Percentiles rank a stretch among this genome's conserved stretches.
phyloP scores from a whole-genome alignment of 2,329 filamentous ascomycete species.

The Hypoxylon sp. region DNA sequence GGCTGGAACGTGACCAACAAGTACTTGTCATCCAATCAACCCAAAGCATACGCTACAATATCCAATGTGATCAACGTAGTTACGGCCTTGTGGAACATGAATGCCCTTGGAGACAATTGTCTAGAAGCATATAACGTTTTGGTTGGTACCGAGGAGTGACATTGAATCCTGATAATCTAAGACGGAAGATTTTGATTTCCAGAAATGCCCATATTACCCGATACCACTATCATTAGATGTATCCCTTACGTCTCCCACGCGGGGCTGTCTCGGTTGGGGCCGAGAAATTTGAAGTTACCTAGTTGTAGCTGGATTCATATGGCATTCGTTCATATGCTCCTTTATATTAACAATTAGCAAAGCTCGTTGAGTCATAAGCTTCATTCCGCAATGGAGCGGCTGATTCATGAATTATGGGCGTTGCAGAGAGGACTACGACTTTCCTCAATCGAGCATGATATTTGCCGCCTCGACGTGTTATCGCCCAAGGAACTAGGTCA shows the following conservation, averaged over 20 bases:
- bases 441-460: neutral
- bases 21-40: neutral
- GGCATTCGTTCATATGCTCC: neutral
- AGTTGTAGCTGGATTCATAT: neutral
- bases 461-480: neutral
- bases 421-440: neutral
- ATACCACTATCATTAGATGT: neutral
- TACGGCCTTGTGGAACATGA: conserved; percentile 1
- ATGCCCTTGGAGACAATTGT: neutral
- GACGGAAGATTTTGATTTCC: neutral
- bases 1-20: neutral
- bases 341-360: neutral
- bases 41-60: neutral
- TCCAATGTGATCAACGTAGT: conserved; percentile 1
- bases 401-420: neutral
- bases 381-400: neutral
- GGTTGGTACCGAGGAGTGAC: neutral
- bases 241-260: neutral
- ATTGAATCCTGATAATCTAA: neutral
- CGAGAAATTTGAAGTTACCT: neutral
- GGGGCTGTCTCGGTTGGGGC: neutral
- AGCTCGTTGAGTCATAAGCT: neutral
- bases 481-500: neutral
- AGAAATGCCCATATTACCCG: neutral
- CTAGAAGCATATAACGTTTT: neutral